Conservation (phyloP, 2,329 filamentous ascomycete genomes). For the Plenodomus biglobosus region DNA sequence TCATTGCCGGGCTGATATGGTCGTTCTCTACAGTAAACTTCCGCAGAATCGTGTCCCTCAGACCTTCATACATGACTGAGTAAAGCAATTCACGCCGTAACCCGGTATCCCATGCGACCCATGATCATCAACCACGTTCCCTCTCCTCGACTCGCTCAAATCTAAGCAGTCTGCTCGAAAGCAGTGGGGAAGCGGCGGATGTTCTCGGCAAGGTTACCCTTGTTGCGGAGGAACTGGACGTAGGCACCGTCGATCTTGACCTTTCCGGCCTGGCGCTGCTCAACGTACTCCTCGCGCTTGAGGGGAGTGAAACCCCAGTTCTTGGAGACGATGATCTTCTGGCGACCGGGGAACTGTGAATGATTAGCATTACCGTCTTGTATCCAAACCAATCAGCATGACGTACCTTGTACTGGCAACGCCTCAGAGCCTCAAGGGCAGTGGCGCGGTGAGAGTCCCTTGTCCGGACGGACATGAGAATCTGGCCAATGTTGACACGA, state of each 20-base stretch:
- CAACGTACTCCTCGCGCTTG: constrained; percentile 94
- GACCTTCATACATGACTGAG: constrained; percentile 39
- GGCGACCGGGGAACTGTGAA: constrained; percentile 83
- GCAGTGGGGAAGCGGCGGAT: constrained; percentile 93
- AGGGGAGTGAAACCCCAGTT: constrained; percentile 99
- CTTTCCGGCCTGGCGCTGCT: constrained; percentile 89
- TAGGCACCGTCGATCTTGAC: constrained; percentile 98
- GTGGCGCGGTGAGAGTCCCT: constrained; percentile 89
- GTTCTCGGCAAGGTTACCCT: constrained; percentile 83
- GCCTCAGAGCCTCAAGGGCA: constrained; percentile 97
- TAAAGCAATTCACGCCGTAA: constrained; percentile 44
- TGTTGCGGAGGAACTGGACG: constrained; percentile 97
- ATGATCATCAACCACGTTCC: constrained; percentile 31
- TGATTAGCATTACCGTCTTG: not conserved
- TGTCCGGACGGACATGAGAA: constrained; percentile 95
- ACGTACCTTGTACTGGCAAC: constrained; percentile 90
- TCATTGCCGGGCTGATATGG: constrained; percentile 38
- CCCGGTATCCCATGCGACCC: constrained; percentile 41
- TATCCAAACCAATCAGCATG: not conserved
- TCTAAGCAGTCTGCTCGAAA: constrained; percentile 58
- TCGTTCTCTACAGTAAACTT: constrained; percentile 32
- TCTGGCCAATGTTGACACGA: constrained; percentile 99
- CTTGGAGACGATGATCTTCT: constrained; percentile 99
- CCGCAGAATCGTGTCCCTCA: constrained; percentile 25
- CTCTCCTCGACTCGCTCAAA: constrained; percentile 20